Evolutionary conservation across 2,329 filamentous ascomycete species (phyloP).

Genomic region (Coleophoma eucalyptorum): DNA sequence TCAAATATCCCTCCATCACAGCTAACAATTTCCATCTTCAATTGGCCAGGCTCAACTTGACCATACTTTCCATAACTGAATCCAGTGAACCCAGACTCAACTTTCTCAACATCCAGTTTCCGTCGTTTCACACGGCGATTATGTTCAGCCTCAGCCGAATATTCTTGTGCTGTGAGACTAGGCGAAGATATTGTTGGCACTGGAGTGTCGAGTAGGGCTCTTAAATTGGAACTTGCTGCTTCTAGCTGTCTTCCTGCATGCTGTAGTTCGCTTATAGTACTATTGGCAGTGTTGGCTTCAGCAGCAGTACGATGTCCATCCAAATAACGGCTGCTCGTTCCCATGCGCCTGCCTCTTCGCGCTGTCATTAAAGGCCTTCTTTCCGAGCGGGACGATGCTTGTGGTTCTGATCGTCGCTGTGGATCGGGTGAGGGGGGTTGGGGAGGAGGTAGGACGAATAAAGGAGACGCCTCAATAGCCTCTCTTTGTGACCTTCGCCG

Average conservation of each 20-base stretch:
- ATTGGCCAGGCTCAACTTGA: constrained; percentile 76
- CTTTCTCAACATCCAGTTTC: constrained; percentile 63
- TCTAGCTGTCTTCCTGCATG: constrained; percentile 21
- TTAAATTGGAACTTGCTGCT: constrained; percentile 18
- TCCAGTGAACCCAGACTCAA: constrained; percentile 41
- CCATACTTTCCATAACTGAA: constrained; percentile 85
- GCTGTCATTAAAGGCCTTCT: constrained; percentile 6
- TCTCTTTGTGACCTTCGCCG: constrained; percentile 10
- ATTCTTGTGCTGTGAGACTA: constrained; percentile 12
- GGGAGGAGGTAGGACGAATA: constrained; percentile 18
- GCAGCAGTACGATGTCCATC: constrained; percentile 21
- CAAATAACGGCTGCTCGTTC: constrained; percentile 21
- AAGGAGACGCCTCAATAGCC: constrained; percentile 12
- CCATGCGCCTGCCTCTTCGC: constrained; percentile 17
- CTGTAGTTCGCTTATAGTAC: constrained; percentile 17
- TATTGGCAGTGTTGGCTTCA: constrained; percentile 10
- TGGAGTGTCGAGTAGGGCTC: constrained; percentile 22
- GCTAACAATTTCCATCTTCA: constrained; percentile 84
- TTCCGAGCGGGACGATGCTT: background rate
- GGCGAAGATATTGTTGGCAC: constrained; percentile 17
- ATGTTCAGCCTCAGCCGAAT: constrained; percentile 34
- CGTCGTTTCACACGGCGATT: constrained; percentile 60
- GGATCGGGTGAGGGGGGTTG: constrained; percentile 5
- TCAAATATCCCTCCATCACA: constrained; percentile 78
- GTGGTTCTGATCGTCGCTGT: constrained; percentile 5